phyloP scores from a whole-genome alignment of 2,329 filamentous ascomycete genomes.

The Aphanocladium album region DNA sequence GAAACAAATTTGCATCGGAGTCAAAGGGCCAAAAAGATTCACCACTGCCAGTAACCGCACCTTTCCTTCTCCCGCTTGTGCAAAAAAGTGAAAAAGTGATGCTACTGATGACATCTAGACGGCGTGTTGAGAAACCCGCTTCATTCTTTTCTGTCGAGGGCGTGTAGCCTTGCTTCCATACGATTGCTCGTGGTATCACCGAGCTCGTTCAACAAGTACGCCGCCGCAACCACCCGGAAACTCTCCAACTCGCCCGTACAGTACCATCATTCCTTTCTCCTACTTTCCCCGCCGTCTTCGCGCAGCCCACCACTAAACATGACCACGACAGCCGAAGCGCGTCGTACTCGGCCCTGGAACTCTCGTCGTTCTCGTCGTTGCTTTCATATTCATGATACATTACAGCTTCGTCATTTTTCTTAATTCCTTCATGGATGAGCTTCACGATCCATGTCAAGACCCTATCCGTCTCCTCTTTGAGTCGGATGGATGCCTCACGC shows the following conservation, averaged over 20 bases:
- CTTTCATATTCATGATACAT: not conserved
- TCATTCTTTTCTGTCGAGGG: too few species aligned
- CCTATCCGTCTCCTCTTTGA: constrained; percentile 47
- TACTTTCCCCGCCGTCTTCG: constrained; percentile 1
- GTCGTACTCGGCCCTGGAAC: constrained; percentile 18
- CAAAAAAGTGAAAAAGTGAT: too few species aligned
- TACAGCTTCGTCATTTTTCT: not conserved
- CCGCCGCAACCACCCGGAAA: constrained; percentile 33
- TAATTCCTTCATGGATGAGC: constrained; percentile 22
- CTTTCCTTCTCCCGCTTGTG: too few species aligned
- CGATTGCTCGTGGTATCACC: not conserved
- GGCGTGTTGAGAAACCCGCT: too few species aligned
- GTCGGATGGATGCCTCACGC: constrained; percentile 45
- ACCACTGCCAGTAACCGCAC: too few species aligned
- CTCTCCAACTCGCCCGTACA: constrained; percentile 25
- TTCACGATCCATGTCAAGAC: constrained; percentile 37
- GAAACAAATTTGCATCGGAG: too few species aligned
- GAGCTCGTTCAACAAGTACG: not conserved
- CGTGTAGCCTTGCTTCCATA: too few species aligned
- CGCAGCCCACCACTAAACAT: constrained; percentile 27
- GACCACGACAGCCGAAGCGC: constrained; percentile 31
- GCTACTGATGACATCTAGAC: too few species aligned
- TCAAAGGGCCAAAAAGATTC: too few species aligned
- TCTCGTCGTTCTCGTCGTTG: too few species aligned
- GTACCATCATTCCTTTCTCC: constrained; percentile 9